Evolutionary conservation across 2,329 filamentous ascomycete genomes (phyloP), one percentile per base, ranked within the genome.

Genomic region (Colletotrichum simmondsii): DNA sequence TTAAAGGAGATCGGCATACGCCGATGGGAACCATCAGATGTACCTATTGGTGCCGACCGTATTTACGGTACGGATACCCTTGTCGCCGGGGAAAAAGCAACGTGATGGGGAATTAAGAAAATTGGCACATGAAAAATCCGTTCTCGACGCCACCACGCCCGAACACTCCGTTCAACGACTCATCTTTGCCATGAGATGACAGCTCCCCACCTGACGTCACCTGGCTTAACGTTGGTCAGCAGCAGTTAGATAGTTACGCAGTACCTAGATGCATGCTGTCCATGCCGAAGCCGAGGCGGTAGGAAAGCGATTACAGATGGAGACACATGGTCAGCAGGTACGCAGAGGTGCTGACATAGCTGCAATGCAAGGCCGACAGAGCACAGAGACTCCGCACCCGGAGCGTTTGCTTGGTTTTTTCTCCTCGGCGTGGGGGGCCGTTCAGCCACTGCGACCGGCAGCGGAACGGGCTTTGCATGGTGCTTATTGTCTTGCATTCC

Each of bases 1-100:
- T 22, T 70, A 60, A 65, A 70, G 60, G 66, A 56, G 65, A 69
- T 72, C 65, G 42, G 46, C 49, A 54, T 28, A 37, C 60, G 54
- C 56, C 54, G 30, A 42, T 42, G 30, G 35, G 2, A 42, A 64
- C 22, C 12, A n/a, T 52, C 61, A 53, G 28, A 26, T 64, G 42
- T 19, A 35, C 28, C 14, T 22, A 8, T 32, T 65, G 70, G 12
- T 30, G 65, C 61, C 61, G 24, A 32, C 59, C 65, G 65, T 68
- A 59, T 54, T 59, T 54, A 64, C 65, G 59, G 65, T 53, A 4
- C 28, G 16, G 49, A 37, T n/a, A 52, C 42, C 42, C 42, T 46
- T 32, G 42, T 62, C 42, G 24, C 37, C 19, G 5, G 35, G 10
- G 53, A 58, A 56, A 58, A 53, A 61, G 26, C 19, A 28, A 35